Conservation (phyloP, 2,329 filamentous ascomycete species). For the Cryoendolithus antarcticus region DNA sequence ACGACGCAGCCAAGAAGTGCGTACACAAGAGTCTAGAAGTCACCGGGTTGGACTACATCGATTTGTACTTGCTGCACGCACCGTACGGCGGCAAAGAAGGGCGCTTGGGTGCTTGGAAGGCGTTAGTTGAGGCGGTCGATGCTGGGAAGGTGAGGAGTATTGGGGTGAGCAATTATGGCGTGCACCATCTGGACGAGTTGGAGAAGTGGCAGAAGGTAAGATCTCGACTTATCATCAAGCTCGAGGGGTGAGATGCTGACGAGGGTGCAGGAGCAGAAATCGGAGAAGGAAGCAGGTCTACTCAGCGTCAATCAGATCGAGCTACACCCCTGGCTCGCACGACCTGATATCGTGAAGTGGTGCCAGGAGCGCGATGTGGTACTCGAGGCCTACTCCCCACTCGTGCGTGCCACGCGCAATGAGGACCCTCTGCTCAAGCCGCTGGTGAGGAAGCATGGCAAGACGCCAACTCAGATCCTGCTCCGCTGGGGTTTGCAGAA, state of each 20-base stretch:
- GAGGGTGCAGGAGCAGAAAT: constrained; percentile 11
- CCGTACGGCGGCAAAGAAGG: constrained; percentile 40
- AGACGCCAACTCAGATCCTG: constrained; percentile 46
- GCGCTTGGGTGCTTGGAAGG: constrained; percentile 40
- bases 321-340: constrained; percentile 74
- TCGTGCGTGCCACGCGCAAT: constrained; percentile 33
- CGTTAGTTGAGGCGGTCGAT: constrained; percentile 41
- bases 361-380: constrained; percentile 43
- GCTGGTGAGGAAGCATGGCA: constrained; percentile 44
- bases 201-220: constrained; percentile 38
- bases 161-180: constrained; percentile 44
- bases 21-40: constrained; percentile 51
- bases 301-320: constrained; percentile 82
- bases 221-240: too few species aligned
- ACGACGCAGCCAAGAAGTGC: constrained; percentile 51
- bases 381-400: constrained; percentile 36
- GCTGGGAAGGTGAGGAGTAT: constrained; percentile 40
- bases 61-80: constrained; percentile 39
- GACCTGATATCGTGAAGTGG: constrained; percentile 72
- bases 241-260: background rate
- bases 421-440: constrained; percentile 41
- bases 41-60: constrained; percentile 38
- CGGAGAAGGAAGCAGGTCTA: constrained; percentile 50
- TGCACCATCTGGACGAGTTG: constrained; percentile 43
- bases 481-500: constrained; percentile 51